phyloP scores from a whole-genome alignment of 495 filamentous ascomycete species.

The Aspergillus nanangensis region DNA sequence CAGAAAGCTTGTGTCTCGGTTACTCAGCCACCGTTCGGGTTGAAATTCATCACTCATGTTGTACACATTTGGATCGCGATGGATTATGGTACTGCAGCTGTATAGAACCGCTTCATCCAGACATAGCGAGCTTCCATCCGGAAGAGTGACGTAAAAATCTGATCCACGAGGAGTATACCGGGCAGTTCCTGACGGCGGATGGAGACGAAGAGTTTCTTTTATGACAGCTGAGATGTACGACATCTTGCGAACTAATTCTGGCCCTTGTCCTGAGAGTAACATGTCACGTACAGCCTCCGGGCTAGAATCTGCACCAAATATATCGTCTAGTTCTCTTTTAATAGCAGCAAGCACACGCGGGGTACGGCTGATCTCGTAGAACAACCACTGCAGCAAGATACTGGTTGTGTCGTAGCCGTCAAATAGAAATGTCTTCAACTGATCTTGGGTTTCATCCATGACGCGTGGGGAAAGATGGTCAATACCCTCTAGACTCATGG shows the following conservation, averaged over 20 bases:
- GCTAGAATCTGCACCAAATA: constrained; percentile 21
- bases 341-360: constrained; percentile 34
- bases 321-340: constrained; percentile 39
- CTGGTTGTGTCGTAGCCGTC: constrained; percentile 37
- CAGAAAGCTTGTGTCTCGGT: background rate
- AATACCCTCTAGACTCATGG: constrained; percentile 1
- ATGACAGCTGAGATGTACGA: constrained; percentile 43
- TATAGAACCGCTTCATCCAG: constrained; percentile 26
- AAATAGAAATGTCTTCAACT: constrained; percentile 29
- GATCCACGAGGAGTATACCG: constrained; percentile 28
- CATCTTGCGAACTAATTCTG: constrained; percentile 10
- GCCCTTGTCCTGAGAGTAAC: background rate
- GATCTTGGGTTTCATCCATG: constrained; percentile 12
- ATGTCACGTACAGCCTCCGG: constrained; percentile 4
- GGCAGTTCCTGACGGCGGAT: constrained; percentile 36
- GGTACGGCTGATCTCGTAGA: constrained; percentile 46
- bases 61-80: constrained; percentile 16
- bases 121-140: constrained; percentile 23
- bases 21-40: constrained; percentile 19
- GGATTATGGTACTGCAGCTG: constrained; percentile 13
- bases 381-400: constrained; percentile 27
- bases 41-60: constrained; percentile 12
- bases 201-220: constrained; percentile 43
- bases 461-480: background rate
- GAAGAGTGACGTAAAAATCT: constrained; percentile 19